phyloP scores from a whole-genome alignment of 179 eudicot genomes.

The Heliamphora ciliata region DNA sequence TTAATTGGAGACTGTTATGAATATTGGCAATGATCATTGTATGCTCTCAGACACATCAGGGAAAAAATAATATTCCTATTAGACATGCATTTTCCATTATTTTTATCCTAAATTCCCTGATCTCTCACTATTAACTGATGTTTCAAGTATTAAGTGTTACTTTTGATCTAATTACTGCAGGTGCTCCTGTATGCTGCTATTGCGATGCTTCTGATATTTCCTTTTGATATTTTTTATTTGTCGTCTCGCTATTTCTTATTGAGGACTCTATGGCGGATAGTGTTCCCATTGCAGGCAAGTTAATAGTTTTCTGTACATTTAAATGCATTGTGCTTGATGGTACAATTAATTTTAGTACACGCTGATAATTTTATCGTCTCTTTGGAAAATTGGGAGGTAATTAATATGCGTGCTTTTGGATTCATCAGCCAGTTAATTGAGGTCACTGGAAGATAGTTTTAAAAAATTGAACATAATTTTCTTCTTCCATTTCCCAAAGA shows the following conservation, averaged over 20 bases:
- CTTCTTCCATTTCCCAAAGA: neutral
- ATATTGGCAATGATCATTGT: neutral
- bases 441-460: neutral
- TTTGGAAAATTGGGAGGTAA: neutral
- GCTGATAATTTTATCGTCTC: neutral
- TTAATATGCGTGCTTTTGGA: neutral
- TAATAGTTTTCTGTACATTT: conserved; percentile 16
- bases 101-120: too few species aligned
- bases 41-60: neutral
- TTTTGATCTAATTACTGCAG: conserved; percentile 38
- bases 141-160: neutral
- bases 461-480: neutral
- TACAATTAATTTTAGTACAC: neutral
- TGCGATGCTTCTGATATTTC: conserved; percentile 64
- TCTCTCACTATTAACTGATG: neutral
- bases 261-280: conserved; percentile 88
- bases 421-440: neutral
- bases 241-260: conserved; percentile 80
- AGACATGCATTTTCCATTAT: neutral
- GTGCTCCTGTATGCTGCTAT: conserved; percentile 75
- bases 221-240: conserved; percentile 84
- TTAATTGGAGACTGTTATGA: neutral
- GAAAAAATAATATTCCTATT: neutral
- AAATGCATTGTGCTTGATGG: neutral
- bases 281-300: conserved; percentile 92